These are phyloP conservation scores for Cladophialophora bantiana DNA, from an alignment of 2,329 filamentous ascomycete genomes.

Conservation along the genomic window DNA sequence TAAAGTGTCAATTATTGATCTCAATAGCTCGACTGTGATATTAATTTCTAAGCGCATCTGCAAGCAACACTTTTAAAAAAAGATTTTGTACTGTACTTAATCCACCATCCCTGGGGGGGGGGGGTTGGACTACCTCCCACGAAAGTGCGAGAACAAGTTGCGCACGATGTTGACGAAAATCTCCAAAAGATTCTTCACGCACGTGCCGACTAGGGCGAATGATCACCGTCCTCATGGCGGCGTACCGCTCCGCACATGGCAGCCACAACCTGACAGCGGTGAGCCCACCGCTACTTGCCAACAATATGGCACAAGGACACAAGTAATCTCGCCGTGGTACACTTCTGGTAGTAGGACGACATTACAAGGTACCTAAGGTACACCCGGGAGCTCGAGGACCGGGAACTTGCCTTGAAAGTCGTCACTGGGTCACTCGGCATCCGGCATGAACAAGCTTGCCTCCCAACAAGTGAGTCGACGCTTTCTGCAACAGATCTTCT, in stretches of 20 bases:
- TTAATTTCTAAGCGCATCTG: conserved; percentile 16
- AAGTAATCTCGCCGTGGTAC: conserved; percentile 22
- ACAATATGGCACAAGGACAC: conserved; percentile 14
- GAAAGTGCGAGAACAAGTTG: conserved; percentile 1
- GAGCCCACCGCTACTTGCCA: conserved; percentile 33
- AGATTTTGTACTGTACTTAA: conserved; percentile 4
- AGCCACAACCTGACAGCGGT: conserved; percentile 33
- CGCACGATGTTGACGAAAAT: not conserved
- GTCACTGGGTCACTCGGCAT: conserved; percentile 10
- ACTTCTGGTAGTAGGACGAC: conserved; percentile 2
- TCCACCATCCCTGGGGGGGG: not conserved
- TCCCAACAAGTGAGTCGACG: not conserved
- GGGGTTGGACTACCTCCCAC: not conserved
- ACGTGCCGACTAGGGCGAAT: not conserved
- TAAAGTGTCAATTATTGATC: conserved; percentile 14
- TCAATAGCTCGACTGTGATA: conserved; percentile 18
- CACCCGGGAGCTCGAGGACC: not conserved
- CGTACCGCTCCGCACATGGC: conserved; percentile 24
- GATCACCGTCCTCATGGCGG: conserved; percentile 3
- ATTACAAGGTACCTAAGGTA: conserved; percentile 9
- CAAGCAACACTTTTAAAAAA: conserved; percentile 9
- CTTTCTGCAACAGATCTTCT: conserved; percentile 1
- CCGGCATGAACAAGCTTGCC: conserved; percentile 9
- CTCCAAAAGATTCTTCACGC: not conserved
- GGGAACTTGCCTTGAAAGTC: not conserved